Conservation (phyloP, 2,329 filamentous ascomycete species). For the Beauveria asiatica region DNA sequence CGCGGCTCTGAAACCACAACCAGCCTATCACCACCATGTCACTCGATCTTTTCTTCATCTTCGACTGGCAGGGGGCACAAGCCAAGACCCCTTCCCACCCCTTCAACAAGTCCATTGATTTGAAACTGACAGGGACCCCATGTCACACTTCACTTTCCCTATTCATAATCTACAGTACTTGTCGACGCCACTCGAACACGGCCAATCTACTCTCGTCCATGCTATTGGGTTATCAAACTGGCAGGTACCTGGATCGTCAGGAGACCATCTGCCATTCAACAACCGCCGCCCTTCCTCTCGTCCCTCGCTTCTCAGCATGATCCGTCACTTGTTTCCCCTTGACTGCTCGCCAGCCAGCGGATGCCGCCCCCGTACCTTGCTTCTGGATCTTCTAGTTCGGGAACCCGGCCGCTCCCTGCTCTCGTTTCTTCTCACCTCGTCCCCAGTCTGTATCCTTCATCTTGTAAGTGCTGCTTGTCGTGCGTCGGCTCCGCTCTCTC, state of each 20-base stretch:
- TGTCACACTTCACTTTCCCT: not conserved
- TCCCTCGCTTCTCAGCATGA: not conserved
- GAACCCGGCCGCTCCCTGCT: slow-evolving; percentile 19
- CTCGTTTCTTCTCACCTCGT: slow-evolving; percentile 15
- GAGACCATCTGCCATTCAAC: not conserved
- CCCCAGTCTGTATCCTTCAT: not conserved
- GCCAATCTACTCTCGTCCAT: not conserved
- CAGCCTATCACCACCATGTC: not conserved
- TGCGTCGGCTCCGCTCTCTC: slow-evolving; percentile 4
- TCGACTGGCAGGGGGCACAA: not conserved
- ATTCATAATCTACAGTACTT: not conserved
- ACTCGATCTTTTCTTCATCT: not conserved
- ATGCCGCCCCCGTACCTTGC: slow-evolving; percentile 2
- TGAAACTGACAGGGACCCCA: not conserved
- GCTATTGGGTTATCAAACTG: not conserved
- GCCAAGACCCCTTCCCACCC: not conserved
- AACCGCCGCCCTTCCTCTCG: not conserved
- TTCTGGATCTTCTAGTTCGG: slow-evolving; percentile 20
- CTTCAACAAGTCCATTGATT: not conserved
- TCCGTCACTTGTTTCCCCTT: slow-evolving; percentile 20
- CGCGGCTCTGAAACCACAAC: slow-evolving; percentile 7
- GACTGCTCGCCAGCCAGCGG: not conserved
- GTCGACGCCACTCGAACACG: not conserved
- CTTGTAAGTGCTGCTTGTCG: not conserved
- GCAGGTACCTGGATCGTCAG: slow-evolving; percentile 5